Base-by-base conservation (phyloP, 2,329 filamentous ascomycete species). In the Pestalotiopsis sp. region DNA sequence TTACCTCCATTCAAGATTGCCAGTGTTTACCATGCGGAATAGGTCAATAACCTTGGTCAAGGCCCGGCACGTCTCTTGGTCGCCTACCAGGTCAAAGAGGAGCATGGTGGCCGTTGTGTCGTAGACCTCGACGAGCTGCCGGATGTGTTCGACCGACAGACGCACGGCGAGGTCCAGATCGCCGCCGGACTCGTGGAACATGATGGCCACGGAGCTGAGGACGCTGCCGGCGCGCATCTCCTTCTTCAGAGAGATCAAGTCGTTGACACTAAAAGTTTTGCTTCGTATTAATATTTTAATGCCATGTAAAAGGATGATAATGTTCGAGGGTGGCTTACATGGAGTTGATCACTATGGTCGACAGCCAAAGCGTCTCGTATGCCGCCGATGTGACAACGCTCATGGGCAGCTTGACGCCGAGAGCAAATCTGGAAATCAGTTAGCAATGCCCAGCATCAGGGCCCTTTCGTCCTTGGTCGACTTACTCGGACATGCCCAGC, bases 1-100 rank as follows among this genome's bases (percentile, higher is more conserved):
- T 65, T 69, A 75, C 75, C 75, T 76, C 75, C 75, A 77, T 23
- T 74, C 71, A 2, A 76, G 70, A 61, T 76, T 76, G 74, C 59
- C 61, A 2, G 61, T 64, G 38, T 64, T 64, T 11, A 64, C 61
- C 61, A 72, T 74, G 23, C 73, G 69, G 67, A 76, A 69, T 0
- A 70, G 52, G 23, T 75, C 71, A 12, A 75, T 71, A 38, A 71
- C 68, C 41, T 69, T 71, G 0, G 70, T 68, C 58, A 74, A 71
- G 3, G 74, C 65, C 14, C 74, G 70, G n/a, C 68, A 59, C 67
- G 74, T 71, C 5, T 59, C 49, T 4, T 67, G 41, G 7, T 56
- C 61, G 13, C 67, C 20, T 9, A 67, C 27, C 2, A 70, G 61
- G 27, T 64, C 68, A 6, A 71, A 69, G 20, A 77, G 63, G 9